Evolutionary conservation across 1,284 basidiomycete genomes (phyloP), one percentile per base, ranked within the genome.

Genomic region (Malassezia pachydermatis): DNA sequence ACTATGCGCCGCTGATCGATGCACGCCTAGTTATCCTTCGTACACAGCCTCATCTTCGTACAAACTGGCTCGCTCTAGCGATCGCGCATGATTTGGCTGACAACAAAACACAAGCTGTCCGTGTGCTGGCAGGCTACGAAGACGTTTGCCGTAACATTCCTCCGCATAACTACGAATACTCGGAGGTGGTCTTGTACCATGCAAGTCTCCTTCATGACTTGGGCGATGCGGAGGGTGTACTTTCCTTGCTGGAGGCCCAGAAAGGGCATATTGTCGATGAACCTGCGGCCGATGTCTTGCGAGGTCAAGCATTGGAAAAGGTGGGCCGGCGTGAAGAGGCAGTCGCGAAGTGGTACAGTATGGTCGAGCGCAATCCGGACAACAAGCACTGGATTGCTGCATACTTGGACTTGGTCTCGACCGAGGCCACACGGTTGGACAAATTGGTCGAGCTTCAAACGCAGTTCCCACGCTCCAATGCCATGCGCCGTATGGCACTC

Each of bases 21-120:
- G 85, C 85, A 1, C 81, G 94, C 5, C 79, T 86, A 62, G 81
- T 81, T 14, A 80, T 95, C 50, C 78, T 96, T 28, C 79, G 79
- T 43, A 74, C 88, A 20, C 82, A 92, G 20, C 88, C 92, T 0
- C 83, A 84, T 53, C 75, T 86, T 20, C 83, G 92, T 11, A 80
- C 84, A 48, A 86, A 89, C 70, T 99, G 94, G 94, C 76, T 90
- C 43, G 85, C 79, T 1, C 77, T 94, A 43, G 88, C 89, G 13
- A 80, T 95, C 20, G 87, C 89, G 1, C 84, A 89, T 71, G 84
- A 88, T 65, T 77, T 98, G 17, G 84, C 81, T 51, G 84, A 84
- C 5, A 83, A 88, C 60, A 71, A 80, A 5, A 68, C 74, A 5
- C 83, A 87, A 63, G 83, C 88, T 2, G 79, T 81, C 59, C 79